Evolutionary conservation across 2,329 filamentous ascomycete genomes (phyloP), one percentile per base, ranked within the genome.

Genomic region (Aureobasidium zeae): DNA sequence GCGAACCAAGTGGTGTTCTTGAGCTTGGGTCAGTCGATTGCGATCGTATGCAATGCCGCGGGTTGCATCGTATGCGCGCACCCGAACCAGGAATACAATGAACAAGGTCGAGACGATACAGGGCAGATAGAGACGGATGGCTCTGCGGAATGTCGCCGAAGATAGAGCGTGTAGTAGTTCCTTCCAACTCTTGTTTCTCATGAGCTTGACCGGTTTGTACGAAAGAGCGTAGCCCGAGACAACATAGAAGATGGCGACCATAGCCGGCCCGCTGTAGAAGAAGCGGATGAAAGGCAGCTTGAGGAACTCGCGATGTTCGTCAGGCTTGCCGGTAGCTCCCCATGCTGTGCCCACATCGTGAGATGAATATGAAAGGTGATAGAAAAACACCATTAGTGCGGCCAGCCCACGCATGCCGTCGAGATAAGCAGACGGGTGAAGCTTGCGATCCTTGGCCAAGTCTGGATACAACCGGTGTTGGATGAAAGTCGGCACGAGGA

Each of bases 201-300:
- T 48, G n/a, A 47, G 47, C 29, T 45, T 49, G 17, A 54, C 33
- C 8, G 54, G 51, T 25, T 52, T 52, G 48, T 77, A 68, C 21
- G 70, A 72, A 10, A 81, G 63, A 2, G 74, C 77, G 57, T 77
- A 79, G 15, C 76, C 76, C 0, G 73, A 76, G 32, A 79, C 73
- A 53, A 78, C 70, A 54, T 78, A 79, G 63, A 80, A 80, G 50
- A 77, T 60, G 57, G 70, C 73, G 28, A 79, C 75, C 52, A 73
- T 74, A 0, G 73, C 51, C 3, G 71, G 72, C 1, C 73, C 74
- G 39, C 71, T 69, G 53, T 71, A 77, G 46, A 72, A 63, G 3
- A 77, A 61, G 11, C 74, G 65, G 13, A 77, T 44, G 48, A 77
- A 67, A 6, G 74, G 74, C 1, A 77, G 63, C 53, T 72, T 70